Evolutionary conservation across 805 yeast species (phyloP).

Genomic region (Yarrowia porcina): DNA sequence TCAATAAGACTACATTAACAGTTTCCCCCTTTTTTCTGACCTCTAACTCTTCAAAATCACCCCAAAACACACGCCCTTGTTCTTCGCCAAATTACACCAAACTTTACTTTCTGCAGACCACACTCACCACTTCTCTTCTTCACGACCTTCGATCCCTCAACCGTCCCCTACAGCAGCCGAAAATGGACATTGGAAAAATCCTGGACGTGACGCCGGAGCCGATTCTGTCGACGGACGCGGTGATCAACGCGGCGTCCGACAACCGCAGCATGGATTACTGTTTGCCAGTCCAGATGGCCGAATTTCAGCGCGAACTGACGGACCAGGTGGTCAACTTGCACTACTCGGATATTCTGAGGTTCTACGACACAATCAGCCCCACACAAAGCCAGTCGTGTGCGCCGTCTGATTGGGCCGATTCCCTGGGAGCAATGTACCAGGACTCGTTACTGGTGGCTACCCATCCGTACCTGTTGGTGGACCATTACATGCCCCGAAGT

Average conservation of each 20-base stretch:
- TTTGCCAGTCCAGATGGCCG: constrained; percentile 76
- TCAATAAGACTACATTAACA: too few species aligned
- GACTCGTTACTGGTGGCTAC: constrained; percentile 79
- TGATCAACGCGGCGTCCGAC: constrained; percentile 18
- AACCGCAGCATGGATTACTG: constrained; percentile 25
- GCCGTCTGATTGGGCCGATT: constrained; percentile 63
- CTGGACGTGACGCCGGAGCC: constrained; percentile 85
- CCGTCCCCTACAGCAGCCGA: background rate
- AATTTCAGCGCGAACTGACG: constrained; percentile 81
- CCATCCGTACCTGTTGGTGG: constrained; percentile 83
- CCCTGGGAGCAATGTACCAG: constrained; percentile 67
- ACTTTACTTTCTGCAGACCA: background rate
- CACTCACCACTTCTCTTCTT: constrained; percentile 27
- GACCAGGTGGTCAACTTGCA: constrained; percentile 91
- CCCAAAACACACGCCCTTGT: too few species aligned
- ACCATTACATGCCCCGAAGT: constrained; percentile 81
- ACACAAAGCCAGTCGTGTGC: constrained; percentile 28
- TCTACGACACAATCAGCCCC: constrained; percentile 54
- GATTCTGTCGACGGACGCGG: constrained; percentile 46
- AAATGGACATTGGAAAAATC: constrained; percentile 71
- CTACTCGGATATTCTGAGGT: constrained; percentile 84
- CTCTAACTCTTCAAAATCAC: too few species aligned
- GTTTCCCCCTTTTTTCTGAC: too few species aligned
- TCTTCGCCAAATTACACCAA: too few species aligned
- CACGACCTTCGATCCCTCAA: background rate